Evolutionary conservation across 352 stramenopile species (phyloP).

Genomic region (Phytophthora podocarpi): DNA sequence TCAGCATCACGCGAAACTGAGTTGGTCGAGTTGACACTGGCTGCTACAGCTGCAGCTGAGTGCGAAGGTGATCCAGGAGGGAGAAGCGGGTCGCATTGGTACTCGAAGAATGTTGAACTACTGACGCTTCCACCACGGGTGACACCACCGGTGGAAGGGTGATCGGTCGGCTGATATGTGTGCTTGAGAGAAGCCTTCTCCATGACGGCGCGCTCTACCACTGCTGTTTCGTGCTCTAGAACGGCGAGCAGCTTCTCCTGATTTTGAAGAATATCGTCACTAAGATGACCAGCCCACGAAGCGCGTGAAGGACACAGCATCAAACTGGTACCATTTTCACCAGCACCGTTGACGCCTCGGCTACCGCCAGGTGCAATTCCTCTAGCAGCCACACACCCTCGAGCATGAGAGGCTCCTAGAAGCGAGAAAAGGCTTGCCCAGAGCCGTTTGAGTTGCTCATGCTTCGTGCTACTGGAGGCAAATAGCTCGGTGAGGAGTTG

Average conservation of each 20-base stretch:
- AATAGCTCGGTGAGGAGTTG: constrained; percentile 48
- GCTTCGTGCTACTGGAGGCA: constrained; percentile 29
- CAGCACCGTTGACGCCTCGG: not conserved
- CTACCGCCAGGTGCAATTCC: not conserved
- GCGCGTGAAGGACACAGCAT: constrained; percentile 21
- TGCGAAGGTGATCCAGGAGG: constrained; percentile 31
- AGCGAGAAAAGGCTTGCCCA: constrained; percentile 55
- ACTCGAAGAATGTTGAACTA: constrained; percentile 57
- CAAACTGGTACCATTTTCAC: constrained; percentile 14
- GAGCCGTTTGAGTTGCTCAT: constrained; percentile 52
- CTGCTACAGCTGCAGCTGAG: constrained; percentile 4
- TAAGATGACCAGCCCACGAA: constrained; percentile 66
- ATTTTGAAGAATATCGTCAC: constrained; percentile 84
- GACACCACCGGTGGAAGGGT: constrained; percentile 6
- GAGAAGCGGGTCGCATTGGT: constrained; percentile 65
- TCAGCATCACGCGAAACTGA: not conserved
- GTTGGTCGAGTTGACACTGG: not conserved
- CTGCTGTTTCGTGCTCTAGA: constrained; percentile 77
- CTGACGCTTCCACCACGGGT: constrained; percentile 11
- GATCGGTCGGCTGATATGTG: constrained; percentile 52
- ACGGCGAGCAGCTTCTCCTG: constrained; percentile 81
- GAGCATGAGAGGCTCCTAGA: constrained; percentile 27
- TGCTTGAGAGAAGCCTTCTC: constrained; percentile 80
- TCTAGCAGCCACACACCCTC: not conserved
- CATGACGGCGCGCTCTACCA: constrained; percentile 80